Evolutionary conservation across 2,329 filamentous ascomycete genomes (phyloP).

Genomic region (Xylariomycetidae sp.): DNA sequence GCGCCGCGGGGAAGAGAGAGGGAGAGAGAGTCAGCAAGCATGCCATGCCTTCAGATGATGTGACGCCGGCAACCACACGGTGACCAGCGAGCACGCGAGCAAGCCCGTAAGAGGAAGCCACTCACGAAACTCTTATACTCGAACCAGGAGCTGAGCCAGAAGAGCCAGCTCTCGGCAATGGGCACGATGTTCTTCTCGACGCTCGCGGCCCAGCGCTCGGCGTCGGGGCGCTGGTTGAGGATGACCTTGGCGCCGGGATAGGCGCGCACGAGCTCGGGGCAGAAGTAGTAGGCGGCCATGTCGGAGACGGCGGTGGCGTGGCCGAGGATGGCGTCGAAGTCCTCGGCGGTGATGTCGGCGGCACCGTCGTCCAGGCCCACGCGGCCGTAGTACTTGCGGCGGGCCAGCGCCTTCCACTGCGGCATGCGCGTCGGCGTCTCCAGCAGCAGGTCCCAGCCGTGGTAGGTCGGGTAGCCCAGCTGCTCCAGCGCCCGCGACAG

Average conservation of each 20-base stretch:
- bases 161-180: constrained; percentile 11
- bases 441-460: constrained; percentile 31
- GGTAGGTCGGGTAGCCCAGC: constrained; percentile 13
- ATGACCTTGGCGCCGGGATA: constrained; percentile 34
- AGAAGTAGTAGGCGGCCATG: constrained; percentile 32
- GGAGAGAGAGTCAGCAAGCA: too few species aligned
- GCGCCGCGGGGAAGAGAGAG: too few species aligned
- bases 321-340: constrained; percentile 24
- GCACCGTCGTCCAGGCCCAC: constrained; percentile 1
- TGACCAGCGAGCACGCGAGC: too few species aligned
- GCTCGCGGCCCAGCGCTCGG: constrained; percentile 1
- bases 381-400: constrained; percentile 22
- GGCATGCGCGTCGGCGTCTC: constrained; percentile 18
- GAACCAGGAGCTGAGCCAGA: constrained; percentile 23
- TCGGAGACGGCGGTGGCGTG: constrained; percentile 34
- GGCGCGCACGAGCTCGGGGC: constrained; percentile 32
- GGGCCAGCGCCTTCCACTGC: constrained; percentile 18
- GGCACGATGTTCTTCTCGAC: constrained; percentile 1
- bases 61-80: too few species aligned
- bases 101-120: too few species aligned
- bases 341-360: constrained; percentile 11
- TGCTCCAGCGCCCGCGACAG: constrained; percentile 1
- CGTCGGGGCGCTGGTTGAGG: constrained; percentile 28
- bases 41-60: too few species aligned
- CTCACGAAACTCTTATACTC: constrained; percentile 25